phyloP scores from a whole-genome alignment of 2,329 filamentous ascomycete species.

The Aspergillus brunneoviolaceus region DNA sequence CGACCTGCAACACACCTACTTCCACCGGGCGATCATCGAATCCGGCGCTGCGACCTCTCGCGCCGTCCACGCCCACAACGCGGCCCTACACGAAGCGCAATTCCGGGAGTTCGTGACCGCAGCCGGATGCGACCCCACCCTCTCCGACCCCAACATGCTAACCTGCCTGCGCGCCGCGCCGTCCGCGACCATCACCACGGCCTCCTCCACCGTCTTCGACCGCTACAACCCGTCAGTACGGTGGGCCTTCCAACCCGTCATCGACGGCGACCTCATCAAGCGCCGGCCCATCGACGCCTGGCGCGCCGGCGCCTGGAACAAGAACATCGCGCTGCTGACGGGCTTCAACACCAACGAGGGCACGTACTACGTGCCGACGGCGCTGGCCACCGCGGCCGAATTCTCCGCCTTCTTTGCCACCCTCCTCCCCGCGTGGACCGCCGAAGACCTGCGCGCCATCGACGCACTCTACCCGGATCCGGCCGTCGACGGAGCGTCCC shows the following conservation, averaged over 20 bases:
- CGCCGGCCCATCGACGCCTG: constrained; percentile 61
- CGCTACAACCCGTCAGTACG: constrained; percentile 48
- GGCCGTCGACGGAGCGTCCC: constrained; percentile 32
- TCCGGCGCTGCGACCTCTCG: constrained; percentile 50
- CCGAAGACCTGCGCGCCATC: constrained; percentile 55
- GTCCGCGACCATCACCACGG: constrained; percentile 36
- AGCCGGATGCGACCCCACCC: constrained; percentile 31
- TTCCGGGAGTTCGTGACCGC: constrained; percentile 44
- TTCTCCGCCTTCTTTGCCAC: constrained; percentile 62
- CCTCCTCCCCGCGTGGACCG: constrained; percentile 59
- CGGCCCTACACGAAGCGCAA: constrained; percentile 45
- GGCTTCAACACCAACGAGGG: constrained; percentile 73
- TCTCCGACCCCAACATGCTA: constrained; percentile 36
- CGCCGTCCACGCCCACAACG: constrained; percentile 45
- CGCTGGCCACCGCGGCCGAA: constrained; percentile 48
- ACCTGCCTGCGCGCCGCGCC: constrained; percentile 45
- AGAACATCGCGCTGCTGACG: constrained; percentile 61
- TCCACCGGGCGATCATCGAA: constrained; percentile 50
- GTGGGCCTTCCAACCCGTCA: constrained; percentile 67
- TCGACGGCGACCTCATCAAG: constrained; percentile 62
- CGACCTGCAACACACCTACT: constrained; percentile 35
- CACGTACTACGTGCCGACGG: constrained; percentile 59
- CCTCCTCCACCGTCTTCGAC: constrained; percentile 46
- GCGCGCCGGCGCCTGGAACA: constrained; percentile 53
- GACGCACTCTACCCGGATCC: constrained; percentile 65